A percentile compares a stretch with the other conserved stretches of the same genome.
Evolutionary conservation across 2,329 filamentous ascomycete genomes (phyloP).

Genomic region (Sclerotinia minor): DNA sequence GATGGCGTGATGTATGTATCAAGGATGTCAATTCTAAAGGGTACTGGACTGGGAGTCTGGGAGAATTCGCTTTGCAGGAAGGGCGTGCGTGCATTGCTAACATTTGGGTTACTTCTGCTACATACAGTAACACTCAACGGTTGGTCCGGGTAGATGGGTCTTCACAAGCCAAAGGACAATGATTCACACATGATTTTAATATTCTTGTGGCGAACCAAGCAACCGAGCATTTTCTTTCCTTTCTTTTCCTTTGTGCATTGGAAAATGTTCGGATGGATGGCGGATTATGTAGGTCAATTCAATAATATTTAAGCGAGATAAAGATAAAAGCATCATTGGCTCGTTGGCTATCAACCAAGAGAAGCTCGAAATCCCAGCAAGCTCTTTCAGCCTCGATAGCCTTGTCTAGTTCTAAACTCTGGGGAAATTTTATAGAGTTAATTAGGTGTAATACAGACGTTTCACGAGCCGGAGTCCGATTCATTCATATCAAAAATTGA

Average conservation of each 20-base stretch:
- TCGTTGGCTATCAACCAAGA: too few relatives aligned
- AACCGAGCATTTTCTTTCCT: neutral
- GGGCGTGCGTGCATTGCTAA: neutral
- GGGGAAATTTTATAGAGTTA: neutral
- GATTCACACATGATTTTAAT: neutral
- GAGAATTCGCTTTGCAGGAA: conserved; percentile 3
- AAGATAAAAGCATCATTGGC: neutral
- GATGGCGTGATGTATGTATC: conserved; percentile 8
- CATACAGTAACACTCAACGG: neutral
- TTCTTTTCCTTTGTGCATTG: neutral
- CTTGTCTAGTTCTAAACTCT: neutral
- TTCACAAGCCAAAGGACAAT: neutral
- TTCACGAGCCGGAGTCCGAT: neutral
- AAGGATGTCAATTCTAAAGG: neutral
- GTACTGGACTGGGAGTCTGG: too few relatives aligned
- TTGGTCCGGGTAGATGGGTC: neutral
- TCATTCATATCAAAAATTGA: neutral
- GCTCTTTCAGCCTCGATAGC: conserved; percentile 12
- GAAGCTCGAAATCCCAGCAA: too few relatives aligned
- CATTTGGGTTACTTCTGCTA: neutral
- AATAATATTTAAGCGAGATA: conserved; percentile 10
- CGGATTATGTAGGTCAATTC: neutral
- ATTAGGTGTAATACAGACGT: neutral
- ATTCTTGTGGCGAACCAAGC: neutral
- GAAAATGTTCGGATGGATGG: too few relatives aligned